Base-by-base conservation (phyloP, 2,329 filamentous ascomycete species). In the Verticillium isaacii region DNA sequence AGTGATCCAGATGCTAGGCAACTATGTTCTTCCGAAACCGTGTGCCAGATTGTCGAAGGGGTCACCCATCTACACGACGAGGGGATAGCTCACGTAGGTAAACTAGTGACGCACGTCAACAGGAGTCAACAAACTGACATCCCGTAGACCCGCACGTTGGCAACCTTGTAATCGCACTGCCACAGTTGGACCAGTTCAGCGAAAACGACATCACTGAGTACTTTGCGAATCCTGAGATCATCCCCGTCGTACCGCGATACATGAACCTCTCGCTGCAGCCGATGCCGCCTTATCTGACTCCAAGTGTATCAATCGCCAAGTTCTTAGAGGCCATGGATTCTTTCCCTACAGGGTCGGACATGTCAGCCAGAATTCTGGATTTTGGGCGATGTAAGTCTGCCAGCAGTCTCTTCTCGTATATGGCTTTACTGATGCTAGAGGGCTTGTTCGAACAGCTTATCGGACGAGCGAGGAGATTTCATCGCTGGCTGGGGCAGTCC, bases 11-110 rank as follows among this genome's bases (percentile, higher is more conserved):
- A 36, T 25, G 8, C 5, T 19, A 36, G 29, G 23, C 7, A 34
- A 41, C 19, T 37, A 3, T 54, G 57, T 32, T 57, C 58, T 45
- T 25, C 14, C 23, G 54, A 37, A 29, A n/a, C 34, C 15, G 15
- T 52, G 17, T 54, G 54, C 12, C 61, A 62, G 50, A 54, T 60
- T 32, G 15, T 62, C 32, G 39, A 57, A 39, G 57, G 58, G 4
- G 58, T 60, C 58, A 25, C 57, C 3, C 60, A 57, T 45, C 58
- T 60, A 36, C 57, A 62, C n/a, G 14, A 41, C 7, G 12, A 41
- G 5, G 39, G 39, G 39, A 41, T 41, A 41, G 39, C 17, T 8
- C 39, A 41, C 39, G 39, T 17, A 41, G 39, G 39, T 41, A 41
- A 17, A 17, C 7, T 7, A 41, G 39, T 41, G 17, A 7, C 7